Base-by-base conservation (phyloP, 2,329 filamentous ascomycete species). In the Tricladium varicosporioides region DNA sequence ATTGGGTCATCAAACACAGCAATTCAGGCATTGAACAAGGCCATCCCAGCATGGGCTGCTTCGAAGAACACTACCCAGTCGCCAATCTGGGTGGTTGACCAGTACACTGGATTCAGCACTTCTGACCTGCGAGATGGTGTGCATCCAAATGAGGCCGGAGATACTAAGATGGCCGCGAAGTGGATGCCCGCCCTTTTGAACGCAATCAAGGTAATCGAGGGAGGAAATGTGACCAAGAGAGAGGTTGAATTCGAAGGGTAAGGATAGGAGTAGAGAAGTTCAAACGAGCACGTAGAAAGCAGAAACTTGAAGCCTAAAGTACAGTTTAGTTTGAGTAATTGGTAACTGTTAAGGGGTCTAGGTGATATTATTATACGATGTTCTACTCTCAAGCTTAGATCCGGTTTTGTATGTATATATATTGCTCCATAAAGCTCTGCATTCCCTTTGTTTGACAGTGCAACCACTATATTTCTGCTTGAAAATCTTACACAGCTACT, bases 31-130 rank as follows among this genome's bases (percentile, higher is more conserved):
- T 36, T 60, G 10, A 72, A 73, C 57, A 62, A 63, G 42, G 69
- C 67, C 5, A 70, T 73, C 19, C 59, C 66, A 0, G 60, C 51
- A 1, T 74, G 71, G 71, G 71, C 68, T 0, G 54, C 60, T 2
- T 52, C 49, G 1, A 60, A 64, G 48, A 69, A 60, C 15, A 65
- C 64, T 0, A 64, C 62, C 2, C 61, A 64, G 33, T 70, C 66
- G 27, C 69, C 70, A 2, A 65, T 74, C 36, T 61, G 50, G n/a
- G 67, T 72, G 4, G 72, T 73, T 1, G 71, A 74, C 51, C 68
- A 67, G 58, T 73, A 65, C 64, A 70, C 65, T 0, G 70, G 69
- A 2, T 73, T 71, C 53, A 60, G 66, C 45, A 61, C 65, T 1
- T 63, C 53, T 11, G 64, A 70, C 53, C 69, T 67, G 4, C 58